Base-by-base conservation (phyloP, 352 stramenopile genomes). In the Phytopythium litorale region DNA sequence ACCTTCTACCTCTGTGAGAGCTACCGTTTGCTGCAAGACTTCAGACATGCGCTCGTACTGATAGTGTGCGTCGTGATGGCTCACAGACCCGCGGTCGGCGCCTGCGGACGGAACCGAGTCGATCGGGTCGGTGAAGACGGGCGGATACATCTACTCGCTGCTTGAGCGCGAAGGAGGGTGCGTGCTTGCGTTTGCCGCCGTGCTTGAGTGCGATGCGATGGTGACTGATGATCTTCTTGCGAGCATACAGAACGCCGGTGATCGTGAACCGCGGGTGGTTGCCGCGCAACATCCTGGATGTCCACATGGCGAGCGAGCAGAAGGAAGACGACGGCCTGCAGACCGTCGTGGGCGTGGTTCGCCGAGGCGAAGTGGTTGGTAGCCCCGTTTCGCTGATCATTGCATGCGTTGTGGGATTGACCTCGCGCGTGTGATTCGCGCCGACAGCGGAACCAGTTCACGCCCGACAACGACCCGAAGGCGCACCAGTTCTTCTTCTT, bases 261-360 rank as follows among this genome's bases (percentile, higher is more conserved):
- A 93, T 96, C 48, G 78, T 96, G 28, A 96, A 96, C 63, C 82
- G 87, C 58, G 87, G 87, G 5, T 96, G 81, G 78, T 70, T 96
- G 56, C 87, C 87, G 11, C 79, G 81, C 51, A 89, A 91, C 50
- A 70, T 92, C 1, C 66, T 96, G 54, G 77, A 92, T 32, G 64
- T 70, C 23, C 84, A 96, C 60, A 92, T 94, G 55, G 69, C 70
- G 18, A 67, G 62, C 35, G 64, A 79, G 12, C 68, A 73, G 37
- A 89, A 89, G 49, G 85, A 91, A 57, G 73, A 88, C 6, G 71
- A 68, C 21, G 78, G 64, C 16, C 65, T 75, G 0, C 59, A 89
- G 8, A 76, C 69, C n/a, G 74, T 96, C 25, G 60, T 90, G 11
- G 87, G 84, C 51, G 83, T 96, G 23, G 66, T 96, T 59, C 84